Base-by-base conservation (phyloP, 768 basidiomycete genomes). In the Chlorophyllum brunneum region DNA sequence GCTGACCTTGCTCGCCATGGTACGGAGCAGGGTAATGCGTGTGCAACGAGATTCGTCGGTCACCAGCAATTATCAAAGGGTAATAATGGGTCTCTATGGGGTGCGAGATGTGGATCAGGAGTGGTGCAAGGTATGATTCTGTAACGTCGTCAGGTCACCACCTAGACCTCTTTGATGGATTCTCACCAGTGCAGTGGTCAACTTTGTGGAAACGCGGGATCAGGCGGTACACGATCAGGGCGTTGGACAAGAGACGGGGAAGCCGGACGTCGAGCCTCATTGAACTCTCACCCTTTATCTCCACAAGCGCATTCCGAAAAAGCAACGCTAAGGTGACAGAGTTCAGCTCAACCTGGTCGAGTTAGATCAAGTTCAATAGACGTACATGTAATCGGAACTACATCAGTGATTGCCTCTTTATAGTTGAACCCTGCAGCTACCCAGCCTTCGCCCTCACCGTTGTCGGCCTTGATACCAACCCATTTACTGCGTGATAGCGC, bases 21-120 rank as follows among this genome's bases (percentile, higher is more conserved):
- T 83, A 92, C 0, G 92, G 88, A 2, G 82, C 88, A 5, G 74
- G 67, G 5, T 77, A 65, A 63, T 92, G 87, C 0, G 84, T 79
- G 63, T 92, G 88, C 10, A 91, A 72, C n/a, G 79, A 67, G 33
- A 77, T 73, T 3, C 68, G 69, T 33, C 69, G 72, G 33, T 67
- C 61, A 13, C 57, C 65, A 0, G 61, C 63, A 41, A 59, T 62
- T 34, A 55, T 56, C 24, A 88, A 70, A 26, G 83, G 78, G 63
- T 79, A 82, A 58, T 88, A 88, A 61, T 90, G 83, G 0, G 80
- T 79, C 67, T 92, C 90, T 8, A 74, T 66, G 1, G 71, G 61
- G 44, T 77, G 70, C 0, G 88, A 82, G 0, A 72, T 72, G 53
- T 92, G 85, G 26, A 77, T 67, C 10, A 93, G 68, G n/a, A 92